A percentile compares a stretch with the other conserved stretches of the same genome.
These are phyloP conservation scores for Dioscorea alata DNA, from an alignment of 106 monocot species.

Conservation along the genomic window DNA sequence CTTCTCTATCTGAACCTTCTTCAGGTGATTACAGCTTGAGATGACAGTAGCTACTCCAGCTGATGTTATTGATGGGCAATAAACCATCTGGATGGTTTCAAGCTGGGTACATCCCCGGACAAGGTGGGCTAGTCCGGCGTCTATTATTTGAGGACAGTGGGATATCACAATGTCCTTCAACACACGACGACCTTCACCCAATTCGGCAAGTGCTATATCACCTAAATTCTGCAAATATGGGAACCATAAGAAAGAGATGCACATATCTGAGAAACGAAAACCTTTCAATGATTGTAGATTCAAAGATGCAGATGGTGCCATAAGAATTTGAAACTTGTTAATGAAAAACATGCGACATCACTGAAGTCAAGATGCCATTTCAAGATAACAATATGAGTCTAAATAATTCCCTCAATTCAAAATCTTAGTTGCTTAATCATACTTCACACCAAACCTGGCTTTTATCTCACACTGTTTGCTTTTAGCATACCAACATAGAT, in stretches of 20 bases:
- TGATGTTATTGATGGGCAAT: slow-evolving; percentile 66
- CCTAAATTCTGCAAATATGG: slow-evolving; percentile 46
- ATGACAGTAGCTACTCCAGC: slow-evolving; percentile 83
- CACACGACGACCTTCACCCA: slow-evolving; percentile 65
- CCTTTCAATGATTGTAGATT: too few species aligned
- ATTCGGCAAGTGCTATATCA: slow-evolving; percentile 64
- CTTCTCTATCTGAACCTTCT: slow-evolving; percentile 81
- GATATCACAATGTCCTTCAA: slow-evolving; percentile 75
- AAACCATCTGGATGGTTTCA: slow-evolving; percentile 88
- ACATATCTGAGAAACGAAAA: not conserved
- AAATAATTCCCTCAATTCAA: too few species aligned
- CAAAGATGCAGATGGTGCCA: too few species aligned
- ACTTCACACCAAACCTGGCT: too few species aligned
- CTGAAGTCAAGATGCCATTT: too few species aligned
- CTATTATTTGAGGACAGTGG: slow-evolving; percentile 66
- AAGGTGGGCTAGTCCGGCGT: slow-evolving; percentile 74
- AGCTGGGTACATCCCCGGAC: slow-evolving; percentile 65
- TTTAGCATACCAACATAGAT: too few species aligned
- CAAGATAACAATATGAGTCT: too few species aligned
- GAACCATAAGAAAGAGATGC: not conserved
- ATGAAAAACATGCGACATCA: too few species aligned
- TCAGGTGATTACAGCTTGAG: slow-evolving; percentile 65
- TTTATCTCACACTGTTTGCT: too few species aligned
- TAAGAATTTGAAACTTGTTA: too few species aligned
- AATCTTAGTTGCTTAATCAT: too few species aligned